Evolutionary conservation across 2,329 filamentous ascomycete species (phyloP), one percentile per base, ranked within the genome.

Genomic region (Simplicillium aogashimaense): DNA sequence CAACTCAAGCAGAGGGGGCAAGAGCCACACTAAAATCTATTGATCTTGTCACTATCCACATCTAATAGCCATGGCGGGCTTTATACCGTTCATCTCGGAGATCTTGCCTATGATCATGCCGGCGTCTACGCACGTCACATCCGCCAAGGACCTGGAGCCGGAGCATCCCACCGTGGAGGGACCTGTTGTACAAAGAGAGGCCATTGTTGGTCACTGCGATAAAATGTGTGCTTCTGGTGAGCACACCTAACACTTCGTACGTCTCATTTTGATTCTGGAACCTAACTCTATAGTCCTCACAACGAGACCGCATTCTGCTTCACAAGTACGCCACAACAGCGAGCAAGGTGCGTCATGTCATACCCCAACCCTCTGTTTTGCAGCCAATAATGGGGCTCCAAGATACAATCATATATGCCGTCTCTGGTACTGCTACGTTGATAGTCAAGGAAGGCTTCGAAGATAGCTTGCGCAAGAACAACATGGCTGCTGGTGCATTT

Each of bases 341-440:
- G 72, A 78, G 52, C 78, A 85, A 67, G 75, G 75, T 78, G 53
- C 50, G 65, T 35, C 10, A 47, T 28, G 7, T 35, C 37, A 34
- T 32, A 20, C 29, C 46, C 28, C 6, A n/a, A 16, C 12, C n/a
- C 9, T 12, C 11, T 36, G 14, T 17, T 36, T 36, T 12, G 14
- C 35, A 36, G 16, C 30, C 20, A 33, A 12, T 9, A 8, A 12
- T 35, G 9, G n/a, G n/a, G n/a, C n/a, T n/a, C n/a, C n/a, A 30
- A 80, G 81, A 86, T 47, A 78, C 78, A 7, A 80, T 86, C 39
- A 70, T 86, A 37, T 83, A 82, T 51, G 76, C 74, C 10, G 71
- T 74, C 10, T 72, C 70, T 2, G 81, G 83, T 11, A 66, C 67
- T 39, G 79, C 81, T 5, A 61, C 70, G 12, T 66, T 86, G 8